phyloP scores from a whole-genome alignment of 1,284 basidiomycete genomes.

The Austroboletus novae-zelandiae region DNA sequence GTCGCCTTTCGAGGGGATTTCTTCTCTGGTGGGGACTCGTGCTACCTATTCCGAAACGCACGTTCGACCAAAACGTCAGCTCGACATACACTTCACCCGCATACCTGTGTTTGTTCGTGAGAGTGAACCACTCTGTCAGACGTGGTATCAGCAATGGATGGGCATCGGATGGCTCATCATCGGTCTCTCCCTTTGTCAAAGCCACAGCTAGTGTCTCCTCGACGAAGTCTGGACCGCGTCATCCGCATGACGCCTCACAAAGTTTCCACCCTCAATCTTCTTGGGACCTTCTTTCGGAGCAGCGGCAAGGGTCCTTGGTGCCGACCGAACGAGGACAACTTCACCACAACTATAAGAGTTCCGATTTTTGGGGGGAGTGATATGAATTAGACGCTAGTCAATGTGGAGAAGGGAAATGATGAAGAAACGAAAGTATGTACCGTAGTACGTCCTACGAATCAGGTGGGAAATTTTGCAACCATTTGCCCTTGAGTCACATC shows the following conservation, averaged over 20 bases:
- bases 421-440: conserved; percentile 2
- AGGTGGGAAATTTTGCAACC: too few species aligned
- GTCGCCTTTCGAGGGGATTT: conserved; percentile 52
- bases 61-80: conserved; percentile 94
- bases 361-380: conserved; percentile 74
- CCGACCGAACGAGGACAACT: conserved; percentile 54
- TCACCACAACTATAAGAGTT: conserved; percentile 93
- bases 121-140: conserved; percentile 94
- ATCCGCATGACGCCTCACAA: conserved; percentile 88
- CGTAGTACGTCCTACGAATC: too few species aligned
- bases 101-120: conserved; percentile 89
- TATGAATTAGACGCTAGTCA: conserved; percentile 37
- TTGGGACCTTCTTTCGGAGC: conserved; percentile 56
- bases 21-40: conserved; percentile 76
- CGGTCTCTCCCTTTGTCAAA: conserved; percentile 92
- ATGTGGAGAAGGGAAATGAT: conserved; percentile 3
- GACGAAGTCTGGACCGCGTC: conserved; percentile 96
- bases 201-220: conserved; percentile 89
- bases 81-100: conserved; percentile 93
- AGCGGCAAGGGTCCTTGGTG: conserved; percentile 55
- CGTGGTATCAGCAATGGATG: conserved; percentile 7
- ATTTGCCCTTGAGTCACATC: too few species aligned
- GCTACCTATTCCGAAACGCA: conserved; percentile 42
- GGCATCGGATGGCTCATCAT: conserved; percentile 60
- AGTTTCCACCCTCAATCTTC: conserved; percentile 71